Conservation (phyloP, 306 rosid species). For the Dryas drummondii region DNA sequence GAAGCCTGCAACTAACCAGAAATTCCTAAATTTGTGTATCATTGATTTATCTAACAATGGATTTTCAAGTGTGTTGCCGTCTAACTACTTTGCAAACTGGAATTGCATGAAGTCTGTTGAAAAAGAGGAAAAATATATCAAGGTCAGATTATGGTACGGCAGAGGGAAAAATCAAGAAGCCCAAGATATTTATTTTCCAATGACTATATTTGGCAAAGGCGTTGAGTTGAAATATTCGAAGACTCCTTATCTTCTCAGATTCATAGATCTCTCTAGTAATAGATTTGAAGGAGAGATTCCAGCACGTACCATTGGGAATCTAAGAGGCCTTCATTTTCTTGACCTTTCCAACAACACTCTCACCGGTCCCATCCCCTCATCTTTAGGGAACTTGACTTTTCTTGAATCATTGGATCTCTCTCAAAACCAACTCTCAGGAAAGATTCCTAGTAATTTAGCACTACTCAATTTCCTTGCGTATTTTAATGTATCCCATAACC, state of each 20-base stretch:
- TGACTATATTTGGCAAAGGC: too few species aligned
- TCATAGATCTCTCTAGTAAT: too few species aligned
- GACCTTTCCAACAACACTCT: neutral
- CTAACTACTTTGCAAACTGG: neutral
- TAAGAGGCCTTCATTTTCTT: too few species aligned
- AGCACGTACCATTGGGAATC: neutral
- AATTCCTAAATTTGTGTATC: conserved; percentile 11
- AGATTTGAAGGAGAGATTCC: too few species aligned
- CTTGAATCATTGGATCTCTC: neutral
- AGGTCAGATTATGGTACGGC: too few species aligned
- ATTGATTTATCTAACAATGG: conserved; percentile 25
- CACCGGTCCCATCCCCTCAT: conserved; percentile 13
- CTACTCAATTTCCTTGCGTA: too few species aligned
- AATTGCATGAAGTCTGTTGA: conserved; percentile 14
- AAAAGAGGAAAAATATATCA: neutral
- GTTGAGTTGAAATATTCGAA: too few species aligned
- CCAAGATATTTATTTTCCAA: too few species aligned
- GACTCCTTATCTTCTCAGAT: too few species aligned
- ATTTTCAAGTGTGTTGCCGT: conserved; percentile 16
- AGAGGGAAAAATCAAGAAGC: too few species aligned
- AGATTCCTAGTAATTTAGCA: too few species aligned
- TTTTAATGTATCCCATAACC: neutral
- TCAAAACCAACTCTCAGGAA: too few species aligned
- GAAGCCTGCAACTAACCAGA: neutral
- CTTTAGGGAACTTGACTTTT: conserved; percentile 1